Base-by-base conservation (phyloP, 768 basidiomycete genomes). In the Cantharellus anzutake region DNA sequence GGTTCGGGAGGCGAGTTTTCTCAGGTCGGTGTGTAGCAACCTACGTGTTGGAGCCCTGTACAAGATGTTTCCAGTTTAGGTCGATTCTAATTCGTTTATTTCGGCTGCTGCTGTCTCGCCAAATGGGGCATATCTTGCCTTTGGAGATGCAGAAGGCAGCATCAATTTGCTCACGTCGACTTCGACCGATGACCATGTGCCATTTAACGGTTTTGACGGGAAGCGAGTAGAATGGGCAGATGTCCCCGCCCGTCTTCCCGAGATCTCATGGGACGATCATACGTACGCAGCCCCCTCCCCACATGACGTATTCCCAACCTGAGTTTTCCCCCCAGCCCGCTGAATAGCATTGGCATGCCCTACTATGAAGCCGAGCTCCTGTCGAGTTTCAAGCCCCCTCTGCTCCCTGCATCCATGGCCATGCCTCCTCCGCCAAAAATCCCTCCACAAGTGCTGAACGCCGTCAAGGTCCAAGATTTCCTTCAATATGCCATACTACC, bases 171-270 rank as follows among this genome's bases (percentile, higher is more conserved):
- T 91, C 66, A 80, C 84, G 56, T 84, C 86, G 58, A 81, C 83
- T 56, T 78, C 76, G 2, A 76, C 74, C 1, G 66, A 66, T 42
- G 73, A 71, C 16, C 71, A 79, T 0, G 65, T 72, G 39, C 86
- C 89, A 2, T 84, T 94, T 70, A 94, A 94, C 64, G 91, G 93
- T 0, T 94, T 84, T 65, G 83, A 89, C 61, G 90, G 90, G 1
- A 80, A 87, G 63, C 80, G 87, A 7, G 72, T 85, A 51, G 90
- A 93, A 64, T 86, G 89, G 83, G 82, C 86, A 1, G 86, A 92
- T 68, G 68, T 77, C 4, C 78, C 83, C 0, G 82, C 83, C 34
- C 75, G 80, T 3, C 69, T 81, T 2, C 82, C 84, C 2, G 73
- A 82, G 20, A 80, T 93, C 51, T 72, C 80, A n/a, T 97, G 93